These are phyloP conservation scores for Penicillium verrucosum DNA, from an alignment of 2,329 filamentous ascomycete genomes.

Conservation along the genomic window DNA sequence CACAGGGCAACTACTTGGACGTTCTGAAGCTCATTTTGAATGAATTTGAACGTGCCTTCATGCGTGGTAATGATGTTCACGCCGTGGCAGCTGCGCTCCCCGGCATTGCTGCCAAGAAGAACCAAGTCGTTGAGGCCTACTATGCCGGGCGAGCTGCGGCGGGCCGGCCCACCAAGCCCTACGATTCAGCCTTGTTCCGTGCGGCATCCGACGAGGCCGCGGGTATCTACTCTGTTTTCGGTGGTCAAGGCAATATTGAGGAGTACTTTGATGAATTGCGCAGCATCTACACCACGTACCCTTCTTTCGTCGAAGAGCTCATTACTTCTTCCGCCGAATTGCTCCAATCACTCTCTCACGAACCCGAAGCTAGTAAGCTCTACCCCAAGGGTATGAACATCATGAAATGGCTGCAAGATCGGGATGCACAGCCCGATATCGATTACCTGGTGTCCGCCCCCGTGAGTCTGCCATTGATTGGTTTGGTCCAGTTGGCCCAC, in stretches of 20 bases:
- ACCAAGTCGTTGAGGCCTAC: constrained; percentile 84
- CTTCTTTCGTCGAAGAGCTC: constrained; percentile 83
- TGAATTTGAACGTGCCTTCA: constrained; percentile 93
- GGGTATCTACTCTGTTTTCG: constrained; percentile 89
- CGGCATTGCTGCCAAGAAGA: constrained; percentile 89
- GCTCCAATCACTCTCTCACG: constrained; percentile 77
- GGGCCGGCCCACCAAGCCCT: constrained; percentile 81
- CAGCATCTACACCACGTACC: constrained; percentile 86
- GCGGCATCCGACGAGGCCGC: constrained; percentile 81
- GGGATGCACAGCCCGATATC: constrained; percentile 84
- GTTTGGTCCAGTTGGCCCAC: constrained; percentile 91
- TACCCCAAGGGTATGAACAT: constrained; percentile 97
- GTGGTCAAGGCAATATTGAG: constrained; percentile 97
- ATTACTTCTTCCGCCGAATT: constrained; percentile 78
- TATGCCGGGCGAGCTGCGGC: constrained; percentile 81
- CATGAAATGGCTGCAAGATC: constrained; percentile 85
- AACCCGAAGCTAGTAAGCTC: constrained; percentile 86
- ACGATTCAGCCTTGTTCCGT: constrained; percentile 88
- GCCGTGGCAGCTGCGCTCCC: constrained; percentile 80
- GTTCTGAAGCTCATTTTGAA: constrained; percentile 88
- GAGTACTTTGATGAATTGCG: constrained; percentile 98
- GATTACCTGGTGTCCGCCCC: constrained; percentile 94
- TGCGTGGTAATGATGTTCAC: constrained; percentile 94
- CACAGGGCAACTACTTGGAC: constrained; percentile 83
- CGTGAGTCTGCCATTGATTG: constrained; percentile 93